Conservation (phyloP, 208 protist species). For the Trypanosoma melophagium region DNA sequence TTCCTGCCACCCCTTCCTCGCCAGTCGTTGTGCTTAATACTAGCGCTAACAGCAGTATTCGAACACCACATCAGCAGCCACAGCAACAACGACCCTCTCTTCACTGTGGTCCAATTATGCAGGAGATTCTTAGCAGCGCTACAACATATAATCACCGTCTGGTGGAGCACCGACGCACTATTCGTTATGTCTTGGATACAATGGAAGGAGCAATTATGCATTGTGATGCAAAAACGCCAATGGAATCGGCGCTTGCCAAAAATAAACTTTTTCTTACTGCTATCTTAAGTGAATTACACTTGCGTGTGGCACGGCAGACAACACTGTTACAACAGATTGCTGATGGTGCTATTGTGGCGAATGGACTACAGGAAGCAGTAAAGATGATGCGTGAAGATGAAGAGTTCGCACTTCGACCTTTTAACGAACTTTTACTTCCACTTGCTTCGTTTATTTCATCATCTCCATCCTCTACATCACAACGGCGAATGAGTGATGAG, state of each 20-base stretch:
- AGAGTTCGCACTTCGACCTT: constrained; percentile 42
- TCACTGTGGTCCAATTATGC: constrained; percentile 9
- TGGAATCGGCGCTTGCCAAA: constrained; percentile 8
- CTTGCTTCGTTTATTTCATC: background rate
- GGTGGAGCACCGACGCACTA: constrained; percentile 45
- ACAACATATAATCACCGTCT: constrained; percentile 48
- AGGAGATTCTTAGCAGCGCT: constrained; percentile 40
- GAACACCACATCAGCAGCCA: background rate
- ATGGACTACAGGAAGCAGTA: constrained; percentile 38
- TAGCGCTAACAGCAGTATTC: constrained; percentile 2
- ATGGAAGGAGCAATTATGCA: constrained; percentile 33
- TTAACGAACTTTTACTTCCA: constrained; percentile 63
- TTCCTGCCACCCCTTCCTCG: background rate
- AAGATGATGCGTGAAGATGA: constrained; percentile 51
- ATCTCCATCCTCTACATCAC: background rate
- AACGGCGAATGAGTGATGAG: background rate
- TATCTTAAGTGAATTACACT: constrained; percentile 53
- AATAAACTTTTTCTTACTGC: constrained; percentile 40
- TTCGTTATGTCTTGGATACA: constrained; percentile 33
- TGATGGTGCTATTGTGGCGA: constrained; percentile 24
- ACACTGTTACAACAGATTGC: constrained; percentile 38
- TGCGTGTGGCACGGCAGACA: constrained; percentile 41
- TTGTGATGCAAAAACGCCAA: background rate
- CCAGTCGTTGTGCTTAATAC: background rate
- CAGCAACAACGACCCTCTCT: background rate